Evolutionary conservation across 2,329 filamentous ascomycete species (phyloP).

Genomic region (Myotisia sp.): DNA sequence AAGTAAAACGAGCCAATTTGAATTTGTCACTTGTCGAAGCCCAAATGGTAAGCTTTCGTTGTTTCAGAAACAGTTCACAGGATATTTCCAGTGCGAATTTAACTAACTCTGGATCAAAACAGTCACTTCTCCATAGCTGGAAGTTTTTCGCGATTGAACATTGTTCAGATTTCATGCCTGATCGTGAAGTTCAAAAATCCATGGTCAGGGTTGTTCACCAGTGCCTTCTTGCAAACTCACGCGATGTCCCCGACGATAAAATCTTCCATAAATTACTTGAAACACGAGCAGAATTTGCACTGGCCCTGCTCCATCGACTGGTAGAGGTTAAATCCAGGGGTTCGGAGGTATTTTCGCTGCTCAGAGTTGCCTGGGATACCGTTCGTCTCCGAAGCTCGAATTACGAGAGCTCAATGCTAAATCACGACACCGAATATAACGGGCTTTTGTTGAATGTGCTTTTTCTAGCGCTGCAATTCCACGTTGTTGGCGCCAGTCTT

Average conservation of each 20-base stretch:
- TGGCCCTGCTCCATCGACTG: constrained; percentile 69
- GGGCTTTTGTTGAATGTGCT: constrained; percentile 70
- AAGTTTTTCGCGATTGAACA: constrained; percentile 76
- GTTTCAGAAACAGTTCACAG: not conserved
- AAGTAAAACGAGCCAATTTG: constrained; percentile 74
- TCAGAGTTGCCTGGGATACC: constrained; percentile 47
- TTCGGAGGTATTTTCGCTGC: constrained; percentile 39
- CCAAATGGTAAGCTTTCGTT: constrained; percentile 53
- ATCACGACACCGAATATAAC: constrained; percentile 55
- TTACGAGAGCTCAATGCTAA: constrained; percentile 45
- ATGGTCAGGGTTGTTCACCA: constrained; percentile 62
- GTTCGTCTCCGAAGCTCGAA: constrained; percentile 40
- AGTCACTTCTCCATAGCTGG: constrained; percentile 78
- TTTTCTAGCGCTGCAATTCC: constrained; percentile 59
- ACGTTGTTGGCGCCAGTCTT: constrained; percentile 24
- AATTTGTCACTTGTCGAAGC: constrained; percentile 88
- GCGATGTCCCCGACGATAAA: constrained; percentile 55
- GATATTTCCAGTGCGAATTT: not conserved
- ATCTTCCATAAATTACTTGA: constrained; percentile 71
- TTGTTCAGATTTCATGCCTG: constrained; percentile 45
- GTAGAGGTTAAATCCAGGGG: constrained; percentile 42
- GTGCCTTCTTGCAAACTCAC: constrained; percentile 65
- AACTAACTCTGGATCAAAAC: constrained; percentile 4
- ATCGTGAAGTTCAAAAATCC: constrained; percentile 47
- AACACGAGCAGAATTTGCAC: constrained; percentile 62